These are phyloP conservation scores for Coemansia sp. DNA, from an alignment of 192 early-diverging fungal species.

Conservation along the genomic window DNA sequence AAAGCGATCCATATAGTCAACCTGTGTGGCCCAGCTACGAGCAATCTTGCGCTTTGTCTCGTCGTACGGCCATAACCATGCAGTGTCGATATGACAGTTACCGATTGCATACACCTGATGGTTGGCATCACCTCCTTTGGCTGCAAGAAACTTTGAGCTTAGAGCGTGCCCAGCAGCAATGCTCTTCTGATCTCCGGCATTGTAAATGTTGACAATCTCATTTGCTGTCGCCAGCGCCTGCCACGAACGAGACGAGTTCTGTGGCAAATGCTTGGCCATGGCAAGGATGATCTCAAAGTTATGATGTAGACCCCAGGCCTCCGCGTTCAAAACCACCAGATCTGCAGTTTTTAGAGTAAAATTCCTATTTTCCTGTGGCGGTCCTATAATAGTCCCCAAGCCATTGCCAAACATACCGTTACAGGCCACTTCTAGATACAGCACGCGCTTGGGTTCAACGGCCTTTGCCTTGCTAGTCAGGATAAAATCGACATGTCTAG, in stretches of 20 bases:
- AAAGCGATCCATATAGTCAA: slow-evolving; percentile 79
- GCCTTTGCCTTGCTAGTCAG: slow-evolving; percentile 53
- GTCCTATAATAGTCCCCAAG: slow-evolving; percentile 27
- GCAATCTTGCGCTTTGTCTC: slow-evolving; percentile 96
- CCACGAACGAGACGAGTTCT: slow-evolving; percentile 64
- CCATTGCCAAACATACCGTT: slow-evolving; percentile 89
- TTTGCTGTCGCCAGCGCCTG: slow-evolving; percentile 86
- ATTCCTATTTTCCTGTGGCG: slow-evolving; percentile 64
- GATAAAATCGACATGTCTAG: slow-evolving; percentile 54
- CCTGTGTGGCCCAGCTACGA: slow-evolving; percentile 78
- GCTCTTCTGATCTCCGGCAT: slow-evolving; percentile 37
- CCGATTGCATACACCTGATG: slow-evolving; percentile 87
- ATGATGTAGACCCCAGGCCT: slow-evolving; percentile 67
- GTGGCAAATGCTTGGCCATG: slow-evolving; percentile 69
- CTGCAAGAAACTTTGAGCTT: slow-evolving; percentile 64
- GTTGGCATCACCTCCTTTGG: slow-evolving; percentile 56
- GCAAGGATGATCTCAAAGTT: slow-evolving; percentile 77
- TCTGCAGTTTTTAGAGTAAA: slow-evolving; percentile 66
- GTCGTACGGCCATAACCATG: slow-evolving; percentile 97
- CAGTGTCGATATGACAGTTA: slow-evolving; percentile 90
- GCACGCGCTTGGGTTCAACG: slow-evolving; percentile 56
- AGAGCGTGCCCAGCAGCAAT: slow-evolving; percentile 45
- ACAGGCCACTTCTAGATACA: slow-evolving; percentile 89
- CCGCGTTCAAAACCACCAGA: slow-evolving; percentile 68
- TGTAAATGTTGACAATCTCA: slow-evolving; percentile 72